Base-by-base conservation (phyloP, 2,329 filamentous ascomycete species). In the Colletotrichum tofieldiae region DNA sequence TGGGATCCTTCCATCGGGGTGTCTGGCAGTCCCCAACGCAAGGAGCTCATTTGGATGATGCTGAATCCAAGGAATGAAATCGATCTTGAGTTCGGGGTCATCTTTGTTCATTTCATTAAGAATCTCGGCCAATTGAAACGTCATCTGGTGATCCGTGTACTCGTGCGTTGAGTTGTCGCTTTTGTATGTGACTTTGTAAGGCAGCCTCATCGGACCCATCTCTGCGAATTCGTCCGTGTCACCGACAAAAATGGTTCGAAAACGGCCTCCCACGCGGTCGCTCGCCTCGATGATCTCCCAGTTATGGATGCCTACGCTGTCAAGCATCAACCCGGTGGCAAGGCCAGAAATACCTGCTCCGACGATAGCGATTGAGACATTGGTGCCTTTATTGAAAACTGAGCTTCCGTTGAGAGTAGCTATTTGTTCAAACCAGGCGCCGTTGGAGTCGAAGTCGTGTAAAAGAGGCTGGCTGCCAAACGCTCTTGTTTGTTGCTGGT, bases 291-390 rank as follows among this genome's bases (percentile, higher is more conserved):
- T 83, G 67, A 91, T 90, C 47, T 86, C 85, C 81, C 89, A 86
- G 76, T 91, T 86, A 55, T 84, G 82, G 62, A 91, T 83, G 5
- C 89, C 89, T 7, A 81, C 80, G 59, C 84, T 82, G n/a, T 75
- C 88, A 82, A 76, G 85, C 84, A 76, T 77, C 11, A 86, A 78
- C 66, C 81, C 84, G 1, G 85, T 90, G 86, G 91, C 87, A 67
- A 92, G 78, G 0, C 89, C 89, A 11, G 87, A 82, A 87, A 91
- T 91, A 12, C 89, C 89, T n/a, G 86, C 89, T 29, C 90, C 90
- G 3, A 91, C 80, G 61, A 92, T 91, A 41, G 85, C 89, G 71
- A 91, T 84, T 39, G 62, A 26, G 26, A n/a, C 47, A 54, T 64
- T 64, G 23, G 47, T 41, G 47, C 23, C 26, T 18, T 43, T 64